Evolutionary conservation across 495 filamentous ascomycete species (phyloP), one percentile per base, ranked within the genome.

Genomic region (Penicillium lagena): DNA sequence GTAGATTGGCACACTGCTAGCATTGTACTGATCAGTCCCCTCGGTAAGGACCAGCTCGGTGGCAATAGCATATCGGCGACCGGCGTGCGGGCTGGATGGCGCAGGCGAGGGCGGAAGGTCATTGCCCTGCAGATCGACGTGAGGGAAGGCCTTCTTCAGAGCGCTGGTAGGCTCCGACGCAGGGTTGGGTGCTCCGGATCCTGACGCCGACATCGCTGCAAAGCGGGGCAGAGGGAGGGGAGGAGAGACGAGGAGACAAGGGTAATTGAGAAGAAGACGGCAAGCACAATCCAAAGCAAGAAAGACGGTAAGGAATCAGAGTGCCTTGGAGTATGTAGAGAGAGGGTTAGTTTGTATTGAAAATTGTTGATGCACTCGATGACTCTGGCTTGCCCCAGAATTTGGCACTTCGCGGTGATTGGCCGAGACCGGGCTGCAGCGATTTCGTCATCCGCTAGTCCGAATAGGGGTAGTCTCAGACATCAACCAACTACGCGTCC

Each of bases 21-120:
- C 79, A 64, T 91, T 90, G 70, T 96, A 95, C 68, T 98, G 93
- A 64, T 98, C 93, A 63, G 79, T 89, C 62, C 86, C 77, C 48
- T 98, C 93, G 33, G 91, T 97, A 61, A 90, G 96, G 29, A 98
- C 94, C 45, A 98, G 72, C 64, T 97, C 93, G 7, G 93, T 98
- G 34, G 90, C 90, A 46, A 97, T 78, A 38, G 90, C 89, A 66
- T 97, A 98, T 47, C 83, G 81, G 49, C 84, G 77, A 30, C 90
- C 90, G 55, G 79, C 81, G 55, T 81, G 80, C 13, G 93, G 93
- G 55, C 83, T 95, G 14, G 93, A 97, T 15, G 93, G 93, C 12
- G 93, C 88, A 4, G 93, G 93, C 0, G 94, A 96, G 6, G 93
- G 93, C 7, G 93, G 93, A 15, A 97, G 72, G 59, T 95, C 73